Conservation (phyloP, 768 basidiomycete genomes). For the Austroboletus festivus region DNA sequence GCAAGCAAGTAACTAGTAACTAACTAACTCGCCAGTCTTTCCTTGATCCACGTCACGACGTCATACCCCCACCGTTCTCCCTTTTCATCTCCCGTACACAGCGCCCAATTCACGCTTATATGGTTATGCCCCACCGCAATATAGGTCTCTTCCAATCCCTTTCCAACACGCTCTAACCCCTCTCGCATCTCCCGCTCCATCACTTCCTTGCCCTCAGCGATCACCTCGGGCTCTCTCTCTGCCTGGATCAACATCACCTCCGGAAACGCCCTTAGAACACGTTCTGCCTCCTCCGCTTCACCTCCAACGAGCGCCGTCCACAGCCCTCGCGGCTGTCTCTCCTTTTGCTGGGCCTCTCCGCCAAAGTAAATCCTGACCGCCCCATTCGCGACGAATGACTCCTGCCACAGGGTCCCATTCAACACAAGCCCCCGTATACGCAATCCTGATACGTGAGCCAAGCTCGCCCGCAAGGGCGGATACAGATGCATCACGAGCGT, state of each 20-base stretch:
- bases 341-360: conserved; percentile 41
- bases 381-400: conserved; percentile 23
- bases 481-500: conserved; percentile 43
- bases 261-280: conserved; percentile 37
- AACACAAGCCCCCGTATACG: conserved; percentile 44
- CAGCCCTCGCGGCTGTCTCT: conserved; percentile 41
- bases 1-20: too few species aligned
- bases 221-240: conserved; percentile 51
- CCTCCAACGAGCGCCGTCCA: conserved; percentile 36
- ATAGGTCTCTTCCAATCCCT: conserved; percentile 26
- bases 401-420: conserved; percentile 44
- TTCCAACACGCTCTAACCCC: conserved; percentile 28
- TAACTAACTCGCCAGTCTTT: too few species aligned
- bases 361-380: conserved; percentile 29
- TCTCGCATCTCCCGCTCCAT: conserved; percentile 41
- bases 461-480: conserved; percentile 29
- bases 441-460: conserved; percentile 17
- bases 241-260: conserved; percentile 46
- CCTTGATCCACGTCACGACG: conserved; percentile 36
- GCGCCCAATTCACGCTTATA: conserved; percentile 49
- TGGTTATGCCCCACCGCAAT: conserved; percentile 59
- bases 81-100: conserved; percentile 51
- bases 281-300: conserved; percentile 29
- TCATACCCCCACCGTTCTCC: conserved; percentile 64
- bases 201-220: conserved; percentile 33